Evolutionary conservation across 2,329 filamentous ascomycete genomes (phyloP).

Genomic region (Cladorrhinum sp.): DNA sequence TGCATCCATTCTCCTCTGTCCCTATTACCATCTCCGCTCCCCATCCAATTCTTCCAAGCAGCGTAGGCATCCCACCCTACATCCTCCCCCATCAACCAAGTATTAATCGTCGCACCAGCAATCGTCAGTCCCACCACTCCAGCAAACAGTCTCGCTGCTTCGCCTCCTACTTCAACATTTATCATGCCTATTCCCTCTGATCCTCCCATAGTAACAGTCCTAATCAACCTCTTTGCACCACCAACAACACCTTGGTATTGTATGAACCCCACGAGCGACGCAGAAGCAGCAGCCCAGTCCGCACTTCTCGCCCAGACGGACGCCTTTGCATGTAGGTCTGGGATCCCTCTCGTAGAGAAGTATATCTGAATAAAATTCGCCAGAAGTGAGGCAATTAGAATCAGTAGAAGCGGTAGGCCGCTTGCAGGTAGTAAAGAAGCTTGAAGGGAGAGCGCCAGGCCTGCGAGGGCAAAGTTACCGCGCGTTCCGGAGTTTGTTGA

Average conservation of each 20-base stretch:
- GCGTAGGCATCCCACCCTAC: constrained; percentile 14
- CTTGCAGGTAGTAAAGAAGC: constrained; percentile 20
- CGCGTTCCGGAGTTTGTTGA: constrained; percentile 6
- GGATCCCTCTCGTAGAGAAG: constrained; percentile 13
- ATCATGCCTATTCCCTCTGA: not conserved
- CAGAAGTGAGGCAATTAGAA: constrained; percentile 15
- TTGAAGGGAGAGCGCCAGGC: constrained; percentile 22
- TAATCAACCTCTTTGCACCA: constrained; percentile 17
- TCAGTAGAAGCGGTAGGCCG: constrained; percentile 20
- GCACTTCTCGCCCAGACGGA: constrained; percentile 23
- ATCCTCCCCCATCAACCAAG: constrained; percentile 21
- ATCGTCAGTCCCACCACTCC: constrained; percentile 19
- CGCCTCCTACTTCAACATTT: constrained; percentile 10
- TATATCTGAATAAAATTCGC: constrained; percentile 23
- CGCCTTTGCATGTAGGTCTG: constrained; percentile 21
- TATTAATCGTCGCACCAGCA: constrained; percentile 23
- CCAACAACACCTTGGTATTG: constrained; percentile 15
- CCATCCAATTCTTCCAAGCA: constrained; percentile 7
- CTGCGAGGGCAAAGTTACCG: constrained; percentile 20
- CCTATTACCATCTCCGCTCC: not conserved
- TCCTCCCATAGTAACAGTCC: constrained; percentile 9
- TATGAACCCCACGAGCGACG: constrained; percentile 10
- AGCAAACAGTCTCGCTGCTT: constrained; percentile 22
- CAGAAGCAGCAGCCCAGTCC: constrained; percentile 25
- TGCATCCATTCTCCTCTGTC: not conserved